Percentiles rank a stretch among this genome's conserved stretches.
phyloP scores from a whole-genome alignment of 2,329 filamentous ascomycete genomes.

The Fonsecaea pugnacius region DNA sequence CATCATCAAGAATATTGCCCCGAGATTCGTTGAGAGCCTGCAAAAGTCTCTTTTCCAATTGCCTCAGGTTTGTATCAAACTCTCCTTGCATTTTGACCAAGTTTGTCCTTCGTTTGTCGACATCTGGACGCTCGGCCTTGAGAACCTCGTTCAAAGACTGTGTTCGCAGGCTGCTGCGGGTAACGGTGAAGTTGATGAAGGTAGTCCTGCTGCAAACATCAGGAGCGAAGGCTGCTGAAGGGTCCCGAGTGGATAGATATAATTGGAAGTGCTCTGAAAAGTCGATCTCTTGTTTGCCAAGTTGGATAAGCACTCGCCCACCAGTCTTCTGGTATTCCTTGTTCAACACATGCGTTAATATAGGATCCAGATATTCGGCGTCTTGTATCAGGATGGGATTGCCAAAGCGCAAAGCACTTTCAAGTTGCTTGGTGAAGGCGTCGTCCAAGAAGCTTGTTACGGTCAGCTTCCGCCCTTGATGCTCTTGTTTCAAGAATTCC shows the following conservation, averaged over 20 bases:
- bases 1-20: conserved; percentile 96
- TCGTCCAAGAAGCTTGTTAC: conserved; percentile 98
- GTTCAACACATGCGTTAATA: conserved; percentile 97
- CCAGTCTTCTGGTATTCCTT: conserved; percentile 99
- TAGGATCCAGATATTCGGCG: conserved; percentile 93
- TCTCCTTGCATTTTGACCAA: conserved; percentile 98
- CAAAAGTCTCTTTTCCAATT: conserved; percentile 89
- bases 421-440: conserved; percentile 95
- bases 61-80: conserved; percentile 96
- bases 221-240: conserved; percentile 91
- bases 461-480: conserved; percentile 88
- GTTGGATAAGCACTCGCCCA: conserved; percentile 94
- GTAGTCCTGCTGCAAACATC: conserved; percentile 98
- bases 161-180: conserved; percentile 96
- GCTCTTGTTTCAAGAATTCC: conserved; percentile 93
- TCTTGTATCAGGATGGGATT: conserved; percentile 99
- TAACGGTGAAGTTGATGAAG: conserved; percentile 99
- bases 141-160: conserved; percentile 97
- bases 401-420: conserved; percentile 94
- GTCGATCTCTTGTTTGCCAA: conserved; percentile 98
- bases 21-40: conserved; percentile 96
- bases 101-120: conserved; percentile 94
- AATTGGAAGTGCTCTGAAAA: conserved; percentile 97
- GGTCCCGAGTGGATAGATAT: conserved; percentile 92
- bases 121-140: conserved; percentile 95